Evolutionary conservation across 257 asterid species (phyloP), one percentile per base, ranked within the genome.

Genomic region (Lithospermum erythrorhizon): DNA sequence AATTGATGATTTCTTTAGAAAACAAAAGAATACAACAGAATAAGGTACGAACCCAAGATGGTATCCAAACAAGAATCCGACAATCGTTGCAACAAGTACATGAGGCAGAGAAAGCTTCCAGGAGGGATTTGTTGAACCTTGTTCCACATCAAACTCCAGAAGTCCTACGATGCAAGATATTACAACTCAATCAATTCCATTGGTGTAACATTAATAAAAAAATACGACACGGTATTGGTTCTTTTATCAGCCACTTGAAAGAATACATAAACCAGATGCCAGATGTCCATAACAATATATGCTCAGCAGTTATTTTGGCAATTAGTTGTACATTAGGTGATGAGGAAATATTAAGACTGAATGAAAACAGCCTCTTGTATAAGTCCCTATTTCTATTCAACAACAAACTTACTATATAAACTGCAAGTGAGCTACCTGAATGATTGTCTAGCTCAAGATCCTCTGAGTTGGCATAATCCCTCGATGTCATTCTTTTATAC

Each of bases 71-170:
- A 91, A 78, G 73, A 91, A 86, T 54, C 94, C 71, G 65, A 84
- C 95, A 27, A 79, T 61, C 35, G 93, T 80, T 57, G 96, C 98
- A 41, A 73, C 93, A 21, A 91, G 80, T 57, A 86, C 98, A 64
- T 91, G 91, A 6, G 95, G 96, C 11, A 87, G 71, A 58, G 96
- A 91, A 51, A 63, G 82, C 79, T 82, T 88, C 98, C 98, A 91
- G 18, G 93, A 82, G 57, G 96, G 96, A 73, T 16, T 75, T 66
- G 81, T 61, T 57, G 73, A 58, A 61, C 79, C 83, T 70, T 70
- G 82, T 57, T 73, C 89, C 67, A 61, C 61, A 55, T 58, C 70
- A 25, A 69, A 68, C 64, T 64, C 70, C 67, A 81, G 71, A 70
- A 69, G 77, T 61, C 66, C 98, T 88, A 77, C 24, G 71, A 65